phyloP scores from a whole-genome alignment of 2,329 filamentous ascomycete species.

The Cryphonectria naterciae region DNA sequence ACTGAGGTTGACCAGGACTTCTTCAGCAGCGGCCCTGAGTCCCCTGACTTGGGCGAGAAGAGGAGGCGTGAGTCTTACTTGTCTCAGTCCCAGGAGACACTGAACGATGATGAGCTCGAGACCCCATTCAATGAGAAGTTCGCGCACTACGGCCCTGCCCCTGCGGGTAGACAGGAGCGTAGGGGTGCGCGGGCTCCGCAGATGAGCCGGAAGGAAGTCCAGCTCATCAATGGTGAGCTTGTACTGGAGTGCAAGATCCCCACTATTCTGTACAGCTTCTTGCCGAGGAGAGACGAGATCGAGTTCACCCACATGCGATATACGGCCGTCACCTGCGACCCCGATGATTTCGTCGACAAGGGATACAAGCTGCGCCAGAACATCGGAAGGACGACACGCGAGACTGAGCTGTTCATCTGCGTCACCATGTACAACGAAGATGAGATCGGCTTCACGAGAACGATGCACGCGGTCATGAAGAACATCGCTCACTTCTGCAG shows the following conservation, averaged over 20 bases:
- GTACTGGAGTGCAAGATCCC: conserved; percentile 99
- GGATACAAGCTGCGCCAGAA: conserved; percentile 94
- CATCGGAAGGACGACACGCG: conserved; percentile 79
- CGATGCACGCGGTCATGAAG: conserved; percentile 98
- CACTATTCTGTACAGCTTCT: conserved; percentile 95
- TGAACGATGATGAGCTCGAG: conserved; percentile 49
- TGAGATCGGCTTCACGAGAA: conserved; percentile 93
- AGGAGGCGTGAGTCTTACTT: conserved; percentile 63
- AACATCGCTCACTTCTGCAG: conserved; percentile 97
- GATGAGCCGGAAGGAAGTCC: conserved; percentile 91
- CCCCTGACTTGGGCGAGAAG: conserved; percentile 53
- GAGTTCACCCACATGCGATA: conserved; percentile 99
- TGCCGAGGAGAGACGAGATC: conserved; percentile 87
- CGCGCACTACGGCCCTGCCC: conserved; percentile 86
- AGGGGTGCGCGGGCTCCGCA: conserved; percentile 85
- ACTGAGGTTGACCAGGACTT: conserved; percentile 69
- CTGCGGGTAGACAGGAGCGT: conserved; percentile 82
- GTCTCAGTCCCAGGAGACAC: conserved; percentile 56
- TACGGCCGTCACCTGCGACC: conserved; percentile 96
- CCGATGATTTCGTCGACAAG: conserved; percentile 85
- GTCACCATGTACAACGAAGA: conserved; percentile 99
- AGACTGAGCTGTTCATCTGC: conserved; percentile 95
- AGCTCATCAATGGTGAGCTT: conserved; percentile 95
- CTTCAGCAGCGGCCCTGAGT: conserved; percentile 62
- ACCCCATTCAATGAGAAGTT: conserved; percentile 56